Conservation (phyloP, 768 basidiomycete species). For the Lanmaoa rubissima region DNA sequence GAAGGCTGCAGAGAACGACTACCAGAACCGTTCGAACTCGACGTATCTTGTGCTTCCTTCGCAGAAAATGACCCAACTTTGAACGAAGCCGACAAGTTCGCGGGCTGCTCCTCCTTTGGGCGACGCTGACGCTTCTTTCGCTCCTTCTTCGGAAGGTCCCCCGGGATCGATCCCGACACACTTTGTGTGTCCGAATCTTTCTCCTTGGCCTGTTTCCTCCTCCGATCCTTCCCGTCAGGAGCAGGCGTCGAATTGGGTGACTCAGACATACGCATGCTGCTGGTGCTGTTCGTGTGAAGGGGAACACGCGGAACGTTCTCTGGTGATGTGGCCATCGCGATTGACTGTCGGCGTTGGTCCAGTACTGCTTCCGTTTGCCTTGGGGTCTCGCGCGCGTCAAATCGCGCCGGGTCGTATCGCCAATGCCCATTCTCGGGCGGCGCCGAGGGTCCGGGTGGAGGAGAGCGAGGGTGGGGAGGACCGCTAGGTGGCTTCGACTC, state of each 20-base stretch:
- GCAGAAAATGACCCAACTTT: conserved; percentile 35
- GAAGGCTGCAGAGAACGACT: conserved; percentile 69
- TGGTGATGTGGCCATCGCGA: conserved; percentile 47
- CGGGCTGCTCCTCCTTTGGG: conserved; percentile 43
- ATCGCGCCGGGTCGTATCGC: conserved; percentile 62
- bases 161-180: conserved; percentile 27
- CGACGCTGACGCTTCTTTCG: conserved; percentile 47
- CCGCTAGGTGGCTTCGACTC: conserved; percentile 51
- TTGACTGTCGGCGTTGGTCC: conserved; percentile 36
- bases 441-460: conserved; percentile 35
- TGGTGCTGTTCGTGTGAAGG: conserved; percentile 28
- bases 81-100: conserved; percentile 33
- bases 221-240: conserved; percentile 47
- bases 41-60: conserved; percentile 56
- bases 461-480: conserved; percentile 30
- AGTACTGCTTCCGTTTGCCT: conserved; percentile 28
- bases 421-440: conserved; percentile 45
- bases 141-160: conserved; percentile 55
- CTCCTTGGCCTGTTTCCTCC: conserved; percentile 47
- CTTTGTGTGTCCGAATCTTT: conserved; percentile 43
- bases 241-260: conserved; percentile 50
- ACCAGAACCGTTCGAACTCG: conserved; percentile 64
- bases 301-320: conserved; percentile 36
- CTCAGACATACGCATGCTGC: conserved; percentile 51
- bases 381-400: conserved; percentile 45